Evolutionary conservation across 2,329 filamentous ascomycete genomes (phyloP).

Genomic region (Fusarium hostae): DNA sequence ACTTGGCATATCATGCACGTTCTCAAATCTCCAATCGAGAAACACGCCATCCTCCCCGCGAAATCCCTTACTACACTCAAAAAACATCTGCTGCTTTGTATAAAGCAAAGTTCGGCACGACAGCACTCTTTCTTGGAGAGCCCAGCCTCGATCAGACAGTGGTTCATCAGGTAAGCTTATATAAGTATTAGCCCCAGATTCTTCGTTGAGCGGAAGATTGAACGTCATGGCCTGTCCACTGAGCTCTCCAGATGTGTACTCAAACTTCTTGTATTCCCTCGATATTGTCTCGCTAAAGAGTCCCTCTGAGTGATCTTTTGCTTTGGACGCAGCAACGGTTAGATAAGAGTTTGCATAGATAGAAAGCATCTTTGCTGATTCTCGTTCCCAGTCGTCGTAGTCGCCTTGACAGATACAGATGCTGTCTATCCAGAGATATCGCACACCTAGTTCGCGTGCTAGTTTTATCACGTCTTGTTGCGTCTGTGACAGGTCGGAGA

Average conservation of each 20-base stretch:
- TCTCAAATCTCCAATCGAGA: neutral
- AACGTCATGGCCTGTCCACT: neutral
- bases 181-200: neutral
- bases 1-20: neutral
- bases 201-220: neutral
- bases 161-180: neutral
- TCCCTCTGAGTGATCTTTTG: neutral
- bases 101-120: neutral
- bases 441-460: accelerated
- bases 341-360: neutral
- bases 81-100: neutral
- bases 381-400: neutral
- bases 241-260: neutral
- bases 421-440: constrained; percentile 12
- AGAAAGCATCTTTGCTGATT: neutral
- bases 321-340: neutral
- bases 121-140: neutral
- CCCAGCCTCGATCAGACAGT: neutral
- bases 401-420: constrained; percentile 9
- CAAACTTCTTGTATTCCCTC: neutral
- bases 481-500: neutral
- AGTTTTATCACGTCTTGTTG: neutral
- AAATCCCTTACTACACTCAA: neutral
- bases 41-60: neutral
- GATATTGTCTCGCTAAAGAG: neutral